Conservation (phyloP, 2,329 filamentous ascomycete species). For the Thelonectria olida region DNA sequence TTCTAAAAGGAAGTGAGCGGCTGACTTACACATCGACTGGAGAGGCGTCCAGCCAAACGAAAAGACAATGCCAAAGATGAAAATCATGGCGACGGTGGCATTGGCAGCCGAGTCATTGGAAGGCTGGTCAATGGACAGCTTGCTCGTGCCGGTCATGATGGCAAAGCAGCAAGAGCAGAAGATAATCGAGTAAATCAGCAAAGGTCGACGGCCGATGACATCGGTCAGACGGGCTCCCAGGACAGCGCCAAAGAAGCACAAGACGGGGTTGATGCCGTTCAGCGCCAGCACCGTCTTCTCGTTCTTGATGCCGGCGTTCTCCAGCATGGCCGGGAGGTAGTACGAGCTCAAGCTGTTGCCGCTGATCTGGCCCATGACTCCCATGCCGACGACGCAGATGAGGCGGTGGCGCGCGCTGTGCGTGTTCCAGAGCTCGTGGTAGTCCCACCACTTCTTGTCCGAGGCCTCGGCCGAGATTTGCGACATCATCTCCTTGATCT, state of each 20-base stretch:
- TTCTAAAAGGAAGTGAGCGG: neutral
- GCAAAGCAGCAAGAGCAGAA: conserved; percentile 58
- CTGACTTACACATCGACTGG: conserved; percentile 50
- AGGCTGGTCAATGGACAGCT: conserved; percentile 50
- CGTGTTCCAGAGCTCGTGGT: conserved; percentile 61
- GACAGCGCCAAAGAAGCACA: conserved; percentile 60
- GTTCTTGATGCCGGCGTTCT: conserved; percentile 60
- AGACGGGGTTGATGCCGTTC: conserved; percentile 63
- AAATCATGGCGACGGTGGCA: conserved; percentile 58
- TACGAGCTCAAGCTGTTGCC: conserved; percentile 61
- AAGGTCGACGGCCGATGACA: conserved; percentile 64
- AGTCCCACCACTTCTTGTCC: conserved; percentile 66
- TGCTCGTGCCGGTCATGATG: conserved; percentile 58
- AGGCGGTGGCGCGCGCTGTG: conserved; percentile 59
- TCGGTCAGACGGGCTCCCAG: conserved; percentile 66
- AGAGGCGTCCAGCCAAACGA: conserved; percentile 60
- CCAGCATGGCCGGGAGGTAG: conserved; percentile 63
- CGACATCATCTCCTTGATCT: conserved; percentile 59
- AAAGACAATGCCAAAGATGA: conserved; percentile 61
- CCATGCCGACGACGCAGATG: conserved; percentile 60
- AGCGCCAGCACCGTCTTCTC: conserved; percentile 58
- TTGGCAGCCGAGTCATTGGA: conserved; percentile 50
- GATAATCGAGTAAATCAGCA: conserved; percentile 58
- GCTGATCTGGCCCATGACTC: conserved; percentile 62
- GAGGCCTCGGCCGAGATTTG: conserved; percentile 58